Evolutionary conservation across 495 filamentous ascomycete genomes (phyloP), one percentile per base, ranked within the genome.

Genomic region (Penicillium maclennaniae): DNA sequence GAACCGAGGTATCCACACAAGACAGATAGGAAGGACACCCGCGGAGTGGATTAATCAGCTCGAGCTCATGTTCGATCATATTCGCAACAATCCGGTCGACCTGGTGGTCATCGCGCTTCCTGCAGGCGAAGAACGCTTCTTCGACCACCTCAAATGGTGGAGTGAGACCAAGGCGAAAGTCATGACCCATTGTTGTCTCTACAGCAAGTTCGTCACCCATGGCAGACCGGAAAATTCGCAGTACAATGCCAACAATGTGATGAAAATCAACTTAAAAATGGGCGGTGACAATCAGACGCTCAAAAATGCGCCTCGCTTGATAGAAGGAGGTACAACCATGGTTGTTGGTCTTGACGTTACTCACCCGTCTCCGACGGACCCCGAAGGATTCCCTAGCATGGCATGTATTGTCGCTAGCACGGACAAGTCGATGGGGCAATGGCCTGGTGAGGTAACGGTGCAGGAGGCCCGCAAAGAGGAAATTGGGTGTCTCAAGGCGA

Each of bases 281-380:
- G 87, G 88, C 7, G 91, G 91, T 0, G 66, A 79, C 26, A 93
- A 92, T 50, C 88, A 95, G 58, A 65, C 55, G 3, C 59, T 95
- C 0, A 57, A 68, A 1, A 53, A 62, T 0, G 69, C 73, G n/a
- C 64, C 82, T 16, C 71, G 68, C 12, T 59, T 88, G 4, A 52
- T 91, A 10, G 65, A 63, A 15, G 66, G 79, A 5, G 76, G 73
- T 2, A 79, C 78, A 52, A 90, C 87, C 0, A 95, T 95, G 85
- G 68, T 95, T 19, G 75, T 91, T 25, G 91, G 91, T 0, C 85
- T 89, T 39, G 91, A 95, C 60, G 89, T 93, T 3, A 92, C 89
- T 0, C 91, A 96, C 61, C 91, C 91, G 0, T 87, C 87, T 1
- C 85, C 87, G 19, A 76, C 83, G 2, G 79, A 79, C 17, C 56